phyloP scores from a whole-genome alignment of 306 rosid species.

The Quercus alba region DNA sequence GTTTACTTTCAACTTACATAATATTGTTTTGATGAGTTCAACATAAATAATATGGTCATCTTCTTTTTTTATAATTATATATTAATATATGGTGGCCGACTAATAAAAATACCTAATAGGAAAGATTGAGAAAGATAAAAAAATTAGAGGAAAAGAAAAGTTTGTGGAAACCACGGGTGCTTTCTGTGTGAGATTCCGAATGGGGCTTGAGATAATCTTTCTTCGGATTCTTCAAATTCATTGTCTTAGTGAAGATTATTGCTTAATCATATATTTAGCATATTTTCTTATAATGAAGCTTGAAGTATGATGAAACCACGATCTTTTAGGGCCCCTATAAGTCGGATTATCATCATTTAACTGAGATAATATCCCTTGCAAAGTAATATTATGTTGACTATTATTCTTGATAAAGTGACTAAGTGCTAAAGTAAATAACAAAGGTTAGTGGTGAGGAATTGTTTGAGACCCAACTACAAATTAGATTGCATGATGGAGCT shows the following conservation, averaged over 20 bases:
- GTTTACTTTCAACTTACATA: background rate
- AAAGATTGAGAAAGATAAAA: background rate
- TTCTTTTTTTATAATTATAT: background rate
- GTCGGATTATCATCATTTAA: constrained; percentile 40
- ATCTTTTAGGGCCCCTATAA: constrained; percentile 19
- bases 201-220: constrained; percentile 11
- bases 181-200: constrained; percentile 2
- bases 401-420: background rate
- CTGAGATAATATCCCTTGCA: constrained; percentile 19
- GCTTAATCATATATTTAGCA: background rate
- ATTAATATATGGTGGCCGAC: background rate
- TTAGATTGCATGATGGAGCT: constrained; percentile 27
- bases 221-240: background rate
- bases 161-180: constrained; percentile 10
- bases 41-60: background rate
- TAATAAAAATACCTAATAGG: background rate
- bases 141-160: constrained; percentile 1
- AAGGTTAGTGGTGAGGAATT: constrained; percentile 25
- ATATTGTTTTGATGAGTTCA: too few relatives aligned
- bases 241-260: background rate
- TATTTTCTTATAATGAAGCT: constrained; percentile 18
- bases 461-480: constrained; percentile 11
- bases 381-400: constrained; percentile 30
- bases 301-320: constrained; percentile 23
- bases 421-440: constrained; percentile 23